Evolutionary conservation across 768 basidiomycete genomes (phyloP), one percentile per base, ranked within the genome.

Genomic region (Holtermanniella nyarrowii): DNA sequence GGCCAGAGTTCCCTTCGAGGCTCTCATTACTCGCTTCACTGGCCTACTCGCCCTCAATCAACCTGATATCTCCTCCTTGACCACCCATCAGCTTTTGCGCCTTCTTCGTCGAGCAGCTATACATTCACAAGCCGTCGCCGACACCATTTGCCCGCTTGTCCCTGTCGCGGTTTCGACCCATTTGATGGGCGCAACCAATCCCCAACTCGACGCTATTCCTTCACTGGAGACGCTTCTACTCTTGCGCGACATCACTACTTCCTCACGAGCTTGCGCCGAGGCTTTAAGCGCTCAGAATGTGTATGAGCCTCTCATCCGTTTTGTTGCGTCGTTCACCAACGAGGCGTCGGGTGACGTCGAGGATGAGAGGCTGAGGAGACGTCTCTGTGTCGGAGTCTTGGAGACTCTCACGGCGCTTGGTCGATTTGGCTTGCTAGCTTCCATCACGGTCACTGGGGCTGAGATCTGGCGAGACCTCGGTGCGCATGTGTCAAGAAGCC

Each of bases 341-440:
- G 42, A 49, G 3, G 48, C 52, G 1, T 44, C 47, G 4, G 42
- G 24, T 13, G 42, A 66, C 0, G 64, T 75, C 1, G 73, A 79
- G 21, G 52, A 43, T 10, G 75, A 70, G 1, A 63, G 69, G 1
- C 77, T 88, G 16, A 75, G 60, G 0, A 39, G 44, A 20, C 44
- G 48, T 3, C 46, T 58, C 13, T 20, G 84, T 14, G 70, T 71
- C 1, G 72, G 72, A 25, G 84, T 83, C 0, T 72, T 97, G 21
- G 73, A 71, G 3, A 73, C 89, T 13, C 89, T 86, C 70, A 63
- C 75, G 0, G 62, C 73, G 2, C 76, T 95, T 7, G 87, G 81
- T 0, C 74, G 77, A 1, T 97, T 93, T 57, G 91, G 91, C 0
- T 66, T 93, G 1, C 83, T 83, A 58, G 72, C 86, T 0, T 78